These are phyloP conservation scores for Puya raimondii DNA, from an alignment of 176 grass and related monocot genomes.

Conservation along the genomic window DNA sequence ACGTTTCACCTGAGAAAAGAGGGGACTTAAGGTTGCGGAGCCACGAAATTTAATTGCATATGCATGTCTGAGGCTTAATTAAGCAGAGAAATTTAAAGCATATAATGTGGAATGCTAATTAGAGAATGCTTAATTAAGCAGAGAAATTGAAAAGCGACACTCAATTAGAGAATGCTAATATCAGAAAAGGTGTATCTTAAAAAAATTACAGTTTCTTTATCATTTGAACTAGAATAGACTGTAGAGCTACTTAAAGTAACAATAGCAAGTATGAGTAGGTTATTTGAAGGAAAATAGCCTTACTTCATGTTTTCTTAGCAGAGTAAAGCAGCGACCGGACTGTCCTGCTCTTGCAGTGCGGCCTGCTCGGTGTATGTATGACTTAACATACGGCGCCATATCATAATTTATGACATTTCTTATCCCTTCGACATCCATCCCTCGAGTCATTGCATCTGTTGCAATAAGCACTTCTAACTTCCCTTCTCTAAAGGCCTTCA, in stretches of 20 bases:
- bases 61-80: no score
- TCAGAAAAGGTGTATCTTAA: no score
- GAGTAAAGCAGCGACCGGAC: slow-evolving; percentile 82
- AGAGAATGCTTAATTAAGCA: no score
- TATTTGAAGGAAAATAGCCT: background rate
- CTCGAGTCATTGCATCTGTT: slow-evolving; percentile 92
- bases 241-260: background rate
- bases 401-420: slow-evolving; percentile 93
- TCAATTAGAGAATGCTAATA: no score
- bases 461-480: slow-evolving; percentile 72
- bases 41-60: background rate
- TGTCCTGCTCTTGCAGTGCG: slow-evolving; percentile 74
- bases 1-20: slow-evolving; percentile 42
- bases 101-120: no score
- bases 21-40: background rate
- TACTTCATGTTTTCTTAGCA: slow-evolving; percentile 89
- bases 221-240: background rate
- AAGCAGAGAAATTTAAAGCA: no score
- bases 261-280: background rate
- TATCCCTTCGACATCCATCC: slow-evolving; percentile 91
- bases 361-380: slow-evolving; percentile 82
- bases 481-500: slow-evolving; percentile 82
- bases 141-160: no score
- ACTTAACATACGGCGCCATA: slow-evolving; percentile 77
- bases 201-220: background rate